Conservation (phyloP, 495 filamentous ascomycete genomes). For the Neurospora sp. region DNA sequence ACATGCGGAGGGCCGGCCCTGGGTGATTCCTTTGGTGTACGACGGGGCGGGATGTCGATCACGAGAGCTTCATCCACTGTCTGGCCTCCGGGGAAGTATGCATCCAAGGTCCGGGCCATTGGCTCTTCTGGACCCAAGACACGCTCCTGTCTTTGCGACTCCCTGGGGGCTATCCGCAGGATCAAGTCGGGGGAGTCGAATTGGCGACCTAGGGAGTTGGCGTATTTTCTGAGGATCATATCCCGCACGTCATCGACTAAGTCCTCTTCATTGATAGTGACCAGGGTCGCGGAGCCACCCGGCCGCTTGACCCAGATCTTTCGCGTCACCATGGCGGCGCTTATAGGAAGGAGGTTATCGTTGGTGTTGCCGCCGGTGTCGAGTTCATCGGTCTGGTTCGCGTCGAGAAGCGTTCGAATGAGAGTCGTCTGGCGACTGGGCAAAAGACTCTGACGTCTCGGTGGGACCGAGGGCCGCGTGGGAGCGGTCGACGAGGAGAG, state of each 20-base stretch:
- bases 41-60: slow-evolving; percentile 72
- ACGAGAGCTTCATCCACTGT: slow-evolving; percentile 81
- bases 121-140: slow-evolving; percentile 76
- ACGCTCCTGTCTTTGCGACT: slow-evolving; percentile 65
- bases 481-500: slow-evolving; percentile 12
- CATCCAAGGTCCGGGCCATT: slow-evolving; percentile 68
- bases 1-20: slow-evolving; percentile 38
- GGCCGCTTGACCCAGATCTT: slow-evolving; percentile 93
- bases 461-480: slow-evolving; percentile 17
- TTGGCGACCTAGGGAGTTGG: slow-evolving; percentile 76
- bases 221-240: slow-evolving; percentile 84
- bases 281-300: slow-evolving; percentile 73
- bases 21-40: slow-evolving; percentile 79
- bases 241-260: slow-evolving; percentile 93
- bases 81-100: slow-evolving; percentile 83
- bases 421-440: slow-evolving; percentile 37
- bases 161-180: slow-evolving; percentile 79
- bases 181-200: slow-evolving; percentile 87
- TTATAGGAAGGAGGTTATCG: slow-evolving; percentile 30
- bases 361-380: slow-evolving; percentile 17
- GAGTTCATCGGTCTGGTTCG: slow-evolving; percentile 22
- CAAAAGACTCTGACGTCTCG: slow-evolving; percentile 37
- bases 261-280: slow-evolving; percentile 77
- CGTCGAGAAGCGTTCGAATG: slow-evolving; percentile 37
- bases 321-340: slow-evolving; percentile 51